These are phyloP conservation scores for Alternaria sp. DNA, from an alignment of 2,329 filamentous ascomycete species.

Conservation along the genomic window DNA sequence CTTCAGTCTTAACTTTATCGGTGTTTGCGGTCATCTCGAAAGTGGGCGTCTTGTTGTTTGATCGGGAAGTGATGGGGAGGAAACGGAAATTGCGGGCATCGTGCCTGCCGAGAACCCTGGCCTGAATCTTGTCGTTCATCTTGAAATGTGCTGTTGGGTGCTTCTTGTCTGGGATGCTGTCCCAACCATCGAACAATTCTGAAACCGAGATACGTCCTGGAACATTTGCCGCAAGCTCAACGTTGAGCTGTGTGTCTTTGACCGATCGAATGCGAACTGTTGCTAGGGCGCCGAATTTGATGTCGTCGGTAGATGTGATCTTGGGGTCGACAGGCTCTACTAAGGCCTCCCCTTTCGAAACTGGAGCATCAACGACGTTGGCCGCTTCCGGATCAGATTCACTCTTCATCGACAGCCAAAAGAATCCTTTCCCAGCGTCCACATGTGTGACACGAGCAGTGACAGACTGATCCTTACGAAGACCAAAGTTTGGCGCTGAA, in stretches of 20 bases:
- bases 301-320: conserved; percentile 71
- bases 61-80: conserved; percentile 86
- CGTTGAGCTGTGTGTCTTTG: conserved; percentile 91
- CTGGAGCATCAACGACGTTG: conserved; percentile 26
- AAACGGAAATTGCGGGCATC: conserved; percentile 91
- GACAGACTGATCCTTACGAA: conserved; percentile 78
- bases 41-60: conserved; percentile 72
- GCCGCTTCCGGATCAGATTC: conserved; percentile 51
- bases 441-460: conserved; percentile 74
- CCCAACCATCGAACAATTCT: conserved; percentile 86
- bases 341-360: conserved; percentile 49
- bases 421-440: conserved; percentile 72
- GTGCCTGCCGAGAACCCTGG: conserved; percentile 84
- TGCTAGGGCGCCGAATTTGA: conserved; percentile 73
- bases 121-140: conserved; percentile 71
- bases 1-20: conserved; percentile 58
- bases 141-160: conserved; percentile 78
- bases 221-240: conserved; percentile 83
- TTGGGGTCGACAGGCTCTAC: conserved; percentile 69
- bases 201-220: conserved; percentile 94
- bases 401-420: conserved; percentile 68
- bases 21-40: conserved; percentile 88
- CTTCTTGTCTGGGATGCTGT: conserved; percentile 83
- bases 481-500: conserved; percentile 74
- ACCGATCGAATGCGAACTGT: conserved; percentile 82